These are phyloP conservation scores for Knufia petricola DNA, from an alignment of 2,329 filamentous ascomycete genomes.

Conservation along the genomic window DNA sequence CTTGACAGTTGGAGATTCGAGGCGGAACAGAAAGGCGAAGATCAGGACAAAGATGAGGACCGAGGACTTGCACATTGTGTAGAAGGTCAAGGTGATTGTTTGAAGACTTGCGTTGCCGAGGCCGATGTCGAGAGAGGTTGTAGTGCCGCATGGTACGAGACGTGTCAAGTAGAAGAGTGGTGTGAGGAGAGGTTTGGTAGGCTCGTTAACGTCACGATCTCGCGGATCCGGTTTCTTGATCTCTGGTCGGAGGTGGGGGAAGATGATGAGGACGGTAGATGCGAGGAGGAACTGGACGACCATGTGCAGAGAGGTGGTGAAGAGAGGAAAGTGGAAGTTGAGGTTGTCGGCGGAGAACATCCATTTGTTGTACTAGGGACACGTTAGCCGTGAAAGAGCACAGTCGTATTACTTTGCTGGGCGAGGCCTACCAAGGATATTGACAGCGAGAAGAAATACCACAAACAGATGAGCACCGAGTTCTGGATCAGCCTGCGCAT, in stretches of 20 bases:
- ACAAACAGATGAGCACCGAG: conserved; percentile 68
- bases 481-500: conserved; percentile 63
- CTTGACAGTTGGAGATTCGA: conserved; percentile 78
- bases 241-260: conserved; percentile 69
- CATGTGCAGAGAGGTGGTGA: conserved; percentile 94
- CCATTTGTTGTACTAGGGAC: conserved; percentile 89
- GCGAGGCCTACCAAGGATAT: conserved; percentile 85
- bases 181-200: conserved; percentile 60
- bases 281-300: conserved; percentile 81
- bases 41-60: conserved; percentile 88
- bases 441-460: conserved; percentile 86
- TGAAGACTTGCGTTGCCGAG: conserved; percentile 91
- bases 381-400: conserved; percentile 15
- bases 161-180: conserved; percentile 85
- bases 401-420: no score
- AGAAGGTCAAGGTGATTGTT: conserved; percentile 94
- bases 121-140: conserved; percentile 91
- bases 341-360: conserved; percentile 79
- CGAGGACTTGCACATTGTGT: conserved; percentile 99
- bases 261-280: conserved; percentile 64
- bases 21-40: conserved; percentile 87
- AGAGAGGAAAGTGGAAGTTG: conserved; percentile 88
- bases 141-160: conserved; percentile 81
- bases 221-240: conserved; percentile 24
- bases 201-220: conserved; percentile 30